Evolutionary conservation across 176 grass and related monocot species (phyloP), one percentile per base, ranked within the genome.

Genomic region (Canna indica): DNA sequence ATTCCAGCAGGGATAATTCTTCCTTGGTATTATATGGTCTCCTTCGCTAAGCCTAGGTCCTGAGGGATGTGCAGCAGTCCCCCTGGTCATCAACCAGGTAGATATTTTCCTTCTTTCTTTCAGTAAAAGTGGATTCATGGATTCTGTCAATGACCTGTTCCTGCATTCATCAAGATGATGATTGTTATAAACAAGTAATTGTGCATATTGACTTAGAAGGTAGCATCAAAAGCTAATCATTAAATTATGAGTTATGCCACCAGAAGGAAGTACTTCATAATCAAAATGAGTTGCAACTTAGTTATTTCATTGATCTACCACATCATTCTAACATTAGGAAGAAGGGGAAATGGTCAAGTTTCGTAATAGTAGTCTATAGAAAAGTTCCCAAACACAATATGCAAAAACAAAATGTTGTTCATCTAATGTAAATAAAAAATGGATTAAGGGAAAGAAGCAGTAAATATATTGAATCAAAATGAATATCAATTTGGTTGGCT

Each of bases 1-100:
- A 53, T 57, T 53, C 70, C 70, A 72, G 32, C 56, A 22, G 20
- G 70, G 47, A 48, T 56, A 72, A 20, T 38, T 26, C 70, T 72
- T 72, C 70, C 70, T 72, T 36, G 70, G 70, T 48, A 72, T 72
- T 20, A 72, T 48, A 17, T 27, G 36, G 47, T 72, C 70, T 13
- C 46, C 70, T 38, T 72, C 48, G 26, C 22, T 8, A 36, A 72
- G 32, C 47, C 34, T n/a, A n/a, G n/a, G n/a, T n/a, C n/a, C n/a
- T 72, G 30, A 56, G 47, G 32, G 70, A 57, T 15, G 70, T 30
- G 47, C 70, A 72, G 29, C 36, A 58, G 70, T 72, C 70, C 0
- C 70, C 70, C 48, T 72, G 31, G 27, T 48, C 70, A 48, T 72
- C 70, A 11, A 47, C 70, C 12, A 72, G 12, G 70, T 72, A 72